Evolutionary conservation across 495 filamentous ascomycete species (phyloP).

Genomic region (Lophiostoma macrostomum): DNA sequence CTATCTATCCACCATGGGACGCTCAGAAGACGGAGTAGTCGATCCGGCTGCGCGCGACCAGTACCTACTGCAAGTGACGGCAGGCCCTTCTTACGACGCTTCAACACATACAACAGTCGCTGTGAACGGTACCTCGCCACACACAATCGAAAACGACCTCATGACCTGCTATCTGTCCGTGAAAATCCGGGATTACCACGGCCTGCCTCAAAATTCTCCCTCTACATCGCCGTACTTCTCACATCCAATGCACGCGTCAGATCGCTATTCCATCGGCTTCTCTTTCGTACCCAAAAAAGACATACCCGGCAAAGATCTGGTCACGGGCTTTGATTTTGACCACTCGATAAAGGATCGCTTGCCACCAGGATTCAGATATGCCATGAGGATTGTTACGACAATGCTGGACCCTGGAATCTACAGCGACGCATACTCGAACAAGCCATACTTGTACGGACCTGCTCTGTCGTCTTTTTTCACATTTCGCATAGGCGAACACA

Average conservation of each 20-base stretch:
- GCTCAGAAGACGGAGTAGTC: constrained; percentile 1
- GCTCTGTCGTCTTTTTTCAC: constrained; percentile 57
- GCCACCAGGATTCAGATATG: constrained; percentile 77
- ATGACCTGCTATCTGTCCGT: constrained; percentile 64
- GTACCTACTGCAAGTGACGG: constrained; percentile 68
- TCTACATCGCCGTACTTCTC: constrained; percentile 70
- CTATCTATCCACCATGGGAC: not conserved
- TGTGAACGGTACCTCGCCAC: constrained; percentile 63
- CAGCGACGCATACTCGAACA: constrained; percentile 81
- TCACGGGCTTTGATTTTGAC: constrained; percentile 94
- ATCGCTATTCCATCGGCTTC: constrained; percentile 81
- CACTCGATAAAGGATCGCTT: constrained; percentile 80
- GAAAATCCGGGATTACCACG: constrained; percentile 61
- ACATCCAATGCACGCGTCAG: constrained; percentile 60
- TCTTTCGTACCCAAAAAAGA: constrained; percentile 64
- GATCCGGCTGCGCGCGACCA: constrained; percentile 45
- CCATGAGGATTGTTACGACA: constrained; percentile 80
- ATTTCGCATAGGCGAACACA: constrained; percentile 26
- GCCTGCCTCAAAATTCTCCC: constrained; percentile 38
- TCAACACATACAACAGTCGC: constrained; percentile 62
- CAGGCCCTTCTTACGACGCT: constrained; percentile 69
- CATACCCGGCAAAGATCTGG: constrained; percentile 67
- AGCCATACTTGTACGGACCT: constrained; percentile 78
- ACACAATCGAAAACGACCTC: constrained; percentile 58
- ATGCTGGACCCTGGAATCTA: constrained; percentile 83